phyloP scores from a whole-genome alignment of 2,329 filamentous ascomycete genomes.

The Myriosclerotinia duriaeana region DNA sequence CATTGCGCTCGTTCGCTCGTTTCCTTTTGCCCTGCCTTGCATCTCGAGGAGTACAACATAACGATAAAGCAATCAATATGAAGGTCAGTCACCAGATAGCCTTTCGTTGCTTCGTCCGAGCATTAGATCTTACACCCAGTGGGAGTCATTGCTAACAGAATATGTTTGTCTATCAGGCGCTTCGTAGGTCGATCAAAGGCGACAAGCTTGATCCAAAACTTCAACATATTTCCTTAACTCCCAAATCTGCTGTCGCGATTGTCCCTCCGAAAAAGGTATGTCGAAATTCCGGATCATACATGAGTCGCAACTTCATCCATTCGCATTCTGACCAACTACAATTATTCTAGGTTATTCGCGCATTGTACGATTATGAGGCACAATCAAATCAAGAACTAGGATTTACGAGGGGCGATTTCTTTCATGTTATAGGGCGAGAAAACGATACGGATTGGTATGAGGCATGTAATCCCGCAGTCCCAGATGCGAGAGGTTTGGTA shows the following conservation, averaged over 20 bases:
- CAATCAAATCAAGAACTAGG: conserved; percentile 75
- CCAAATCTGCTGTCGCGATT: conserved; percentile 69
- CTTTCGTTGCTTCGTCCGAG: background rate
- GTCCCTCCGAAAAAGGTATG: conserved; percentile 71
- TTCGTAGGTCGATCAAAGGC: conserved; percentile 69
- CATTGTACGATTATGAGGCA: conserved; percentile 88
- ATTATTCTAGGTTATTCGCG: conserved; percentile 79
- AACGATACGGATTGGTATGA: conserved; percentile 97
- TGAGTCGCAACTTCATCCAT: conserved; percentile 1
- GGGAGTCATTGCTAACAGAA: conserved; percentile 31
- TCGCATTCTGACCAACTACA: background rate
- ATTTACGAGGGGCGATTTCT: conserved; percentile 94
- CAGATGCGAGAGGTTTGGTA: conserved; percentile 84
- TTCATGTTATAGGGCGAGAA: conserved; percentile 95
- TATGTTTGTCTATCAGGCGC: conserved; percentile 46
- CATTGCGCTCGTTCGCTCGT: too few species aligned
- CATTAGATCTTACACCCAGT: background rate
- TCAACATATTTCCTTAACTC: conserved; percentile 64
- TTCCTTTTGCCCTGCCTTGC: too few species aligned
- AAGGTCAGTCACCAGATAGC: conserved; percentile 35
- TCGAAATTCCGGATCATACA: conserved; percentile 29
- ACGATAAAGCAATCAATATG: conserved; percentile 35
- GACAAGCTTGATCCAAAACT: conserved; percentile 60
- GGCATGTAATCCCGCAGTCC: conserved; percentile 89
- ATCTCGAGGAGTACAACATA: conserved; percentile 28